Evolutionary conservation across 345 rosid species (phyloP), one percentile per base, ranked within the genome.

Genomic region (Dovyalis caffra): DNA sequence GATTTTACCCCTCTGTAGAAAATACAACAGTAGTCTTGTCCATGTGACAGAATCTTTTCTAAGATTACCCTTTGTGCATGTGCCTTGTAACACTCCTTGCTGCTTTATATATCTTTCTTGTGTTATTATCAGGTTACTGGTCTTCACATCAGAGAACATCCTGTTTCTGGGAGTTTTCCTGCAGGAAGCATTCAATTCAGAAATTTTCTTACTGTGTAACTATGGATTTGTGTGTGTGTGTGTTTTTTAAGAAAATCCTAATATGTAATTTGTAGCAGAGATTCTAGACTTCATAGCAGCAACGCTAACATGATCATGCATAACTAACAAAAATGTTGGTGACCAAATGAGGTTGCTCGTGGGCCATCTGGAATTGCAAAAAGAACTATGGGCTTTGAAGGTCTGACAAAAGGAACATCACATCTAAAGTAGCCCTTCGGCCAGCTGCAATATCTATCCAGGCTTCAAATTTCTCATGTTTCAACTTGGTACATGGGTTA

Each of bases 341-440:
- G n/a, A n/a, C n/a, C n/a, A n/a, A 66, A 76, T 26, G 73, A 35
- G 5, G 83, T 73, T 51, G 84, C 82, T 73, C 85, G 90, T 70
- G 89, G 76, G 49, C 97, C 97, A 84, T 95, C 99, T 1, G 99
- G 97, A 79, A 91, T 89, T 1, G 92, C 90, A n/a, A 88, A 77
- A 33, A 94, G 82, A 72, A 94, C 91, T 1, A 92, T 71, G 5
- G 97, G 90, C 83, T 90, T 91, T 0, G 92, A 88, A 14, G 97
- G 74, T 73, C 89, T 87, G 45, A 82, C 47, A 68, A 85, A 92
- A 8, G 98, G 97, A 65, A 88, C 94, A 80, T 94, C 98, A 33
- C 95, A 91, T 74, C 89, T 88, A 81, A 82, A 94, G 77, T 94
- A 94, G 65, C 98, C 97, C 83, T 92, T 94, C 87, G 89, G 91